Conservation (phyloP, 2,329 filamentous ascomycete genomes). For the Pyricularia sp. region DNA sequence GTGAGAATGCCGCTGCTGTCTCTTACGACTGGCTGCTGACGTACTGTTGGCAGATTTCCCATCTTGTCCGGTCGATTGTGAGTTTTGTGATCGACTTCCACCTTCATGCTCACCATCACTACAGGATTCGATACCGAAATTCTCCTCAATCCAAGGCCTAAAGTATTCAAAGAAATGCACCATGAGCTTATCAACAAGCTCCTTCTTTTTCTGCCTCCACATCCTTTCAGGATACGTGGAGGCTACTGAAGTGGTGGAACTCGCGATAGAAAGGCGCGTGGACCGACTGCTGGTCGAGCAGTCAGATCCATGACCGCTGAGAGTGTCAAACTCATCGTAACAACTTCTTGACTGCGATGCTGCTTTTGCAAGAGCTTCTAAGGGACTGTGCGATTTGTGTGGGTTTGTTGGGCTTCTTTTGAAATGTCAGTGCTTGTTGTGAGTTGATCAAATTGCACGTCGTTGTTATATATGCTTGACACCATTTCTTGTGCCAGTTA, state of each 20-base stretch:
- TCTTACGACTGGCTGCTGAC: background rate
- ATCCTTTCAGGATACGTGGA: background rate
- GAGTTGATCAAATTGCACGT: background rate
- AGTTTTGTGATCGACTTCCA: background rate
- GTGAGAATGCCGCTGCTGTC: background rate
- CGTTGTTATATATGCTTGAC: background rate
- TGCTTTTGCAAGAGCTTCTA: background rate
- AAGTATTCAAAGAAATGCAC: slow-evolving; percentile 9
- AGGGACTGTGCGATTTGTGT: background rate
- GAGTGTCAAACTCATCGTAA: background rate
- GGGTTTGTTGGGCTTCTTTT: background rate
- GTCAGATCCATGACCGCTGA: background rate
- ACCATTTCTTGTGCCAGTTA: background rate
- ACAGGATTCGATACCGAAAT: slow-evolving; percentile 4
- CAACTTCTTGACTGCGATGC: background rate
- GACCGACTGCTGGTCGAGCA: background rate
- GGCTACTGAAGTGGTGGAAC: background rate
- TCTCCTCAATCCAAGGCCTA: slow-evolving; percentile 12
- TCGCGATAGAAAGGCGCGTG: background rate
- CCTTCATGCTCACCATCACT: slow-evolving; percentile 1
- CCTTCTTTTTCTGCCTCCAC: slow-evolving; percentile 9
- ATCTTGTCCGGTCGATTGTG: background rate
- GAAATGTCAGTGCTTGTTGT: background rate
- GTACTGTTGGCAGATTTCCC: background rate
- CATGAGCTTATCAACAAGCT: slow-evolving; percentile 15